Evolutionary conservation across 768 basidiomycete species (phyloP), one percentile per base, ranked within the genome.

Genomic region (Tricholoma bakamatsutake): DNA sequence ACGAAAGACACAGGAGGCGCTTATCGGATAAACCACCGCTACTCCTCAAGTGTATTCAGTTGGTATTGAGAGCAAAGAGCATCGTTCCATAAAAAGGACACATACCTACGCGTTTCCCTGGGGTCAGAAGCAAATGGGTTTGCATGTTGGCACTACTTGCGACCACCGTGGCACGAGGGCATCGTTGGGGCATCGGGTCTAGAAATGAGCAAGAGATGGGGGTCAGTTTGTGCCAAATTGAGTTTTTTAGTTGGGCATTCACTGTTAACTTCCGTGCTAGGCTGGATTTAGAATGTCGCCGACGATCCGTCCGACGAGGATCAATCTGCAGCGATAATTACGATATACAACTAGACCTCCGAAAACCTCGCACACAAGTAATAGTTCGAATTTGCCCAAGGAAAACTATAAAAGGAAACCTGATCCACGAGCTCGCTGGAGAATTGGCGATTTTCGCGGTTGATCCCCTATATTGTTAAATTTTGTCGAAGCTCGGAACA

Each of bases 191-290:
- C n/a, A n/a, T n/a, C n/a, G n/a, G 59, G 53, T 30, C 17, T 42
- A 24, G 21, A 24, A 24, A 24, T 24, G 21, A 24, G 21, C 40
- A 17, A 7, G 2, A 37, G 27, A 42, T 30, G 5, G 28, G 12
- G 52, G 39, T 35, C 50, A 53, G 34, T 15, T 52, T 24, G 45
- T 24, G 46, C 57, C 56, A 34, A 48, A 53, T 48, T 56, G 52
- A 51, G 3, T 24, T 35, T n/a, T 35, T 5, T 3, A 13, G 47
- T 57, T 59, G 47, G n/a, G 37, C 17, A 30, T 35, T 50, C 47
- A 30, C 28, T 37, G 45, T 33, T 27, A 45, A 13, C 10, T 13
- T n/a, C 30, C 27, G 28, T 48, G 4, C 40, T 42, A 42, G 18
- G 10, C 18, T 42, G 17, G 39, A 40, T 48, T 48, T 31, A 17